Conservation (phyloP, 192 early-diverging fungal species). For the Allomyces arbusculus region DNA sequence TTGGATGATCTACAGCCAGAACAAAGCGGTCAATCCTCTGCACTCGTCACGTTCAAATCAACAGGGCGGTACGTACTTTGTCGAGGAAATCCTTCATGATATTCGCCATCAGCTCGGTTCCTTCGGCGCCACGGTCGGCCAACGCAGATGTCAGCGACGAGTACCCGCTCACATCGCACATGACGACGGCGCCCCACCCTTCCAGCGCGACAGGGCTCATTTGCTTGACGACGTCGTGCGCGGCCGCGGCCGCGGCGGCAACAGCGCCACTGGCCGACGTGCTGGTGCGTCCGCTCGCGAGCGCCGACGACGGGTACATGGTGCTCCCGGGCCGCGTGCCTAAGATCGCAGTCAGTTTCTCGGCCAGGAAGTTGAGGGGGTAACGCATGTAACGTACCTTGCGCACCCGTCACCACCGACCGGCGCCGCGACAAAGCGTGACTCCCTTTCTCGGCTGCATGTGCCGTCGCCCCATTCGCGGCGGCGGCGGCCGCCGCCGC, state of each 20-base stretch:
- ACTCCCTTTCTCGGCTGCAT: not conserved
- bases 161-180: conserved; percentile 29
- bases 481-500: too few species aligned
- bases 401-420: not conserved
- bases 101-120: conserved; percentile 21
- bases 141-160: conserved; percentile 15
- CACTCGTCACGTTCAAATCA: not conserved
- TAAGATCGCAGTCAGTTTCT: not conserved
- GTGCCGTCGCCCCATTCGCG: not conserved
- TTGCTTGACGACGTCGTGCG: not conserved
- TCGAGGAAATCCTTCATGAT: conserved; percentile 31
- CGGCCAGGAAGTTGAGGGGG: not conserved
- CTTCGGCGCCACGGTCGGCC: conserved; percentile 21
- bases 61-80: conserved; percentile 10
- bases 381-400: too few species aligned
- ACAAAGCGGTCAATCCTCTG: conserved; percentile 1
- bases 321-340: not conserved
- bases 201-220: conserved; percentile 11
- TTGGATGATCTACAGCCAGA: conserved; percentile 21
- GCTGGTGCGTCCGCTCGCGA: not conserved
- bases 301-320: not conserved
- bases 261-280: not conserved
- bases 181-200: conserved; percentile 22
- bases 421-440: not conserved
- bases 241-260: not conserved